Evolutionary conservation across 106 monocot species (phyloP).

Genomic region (Dendrobium huoshanense): DNA sequence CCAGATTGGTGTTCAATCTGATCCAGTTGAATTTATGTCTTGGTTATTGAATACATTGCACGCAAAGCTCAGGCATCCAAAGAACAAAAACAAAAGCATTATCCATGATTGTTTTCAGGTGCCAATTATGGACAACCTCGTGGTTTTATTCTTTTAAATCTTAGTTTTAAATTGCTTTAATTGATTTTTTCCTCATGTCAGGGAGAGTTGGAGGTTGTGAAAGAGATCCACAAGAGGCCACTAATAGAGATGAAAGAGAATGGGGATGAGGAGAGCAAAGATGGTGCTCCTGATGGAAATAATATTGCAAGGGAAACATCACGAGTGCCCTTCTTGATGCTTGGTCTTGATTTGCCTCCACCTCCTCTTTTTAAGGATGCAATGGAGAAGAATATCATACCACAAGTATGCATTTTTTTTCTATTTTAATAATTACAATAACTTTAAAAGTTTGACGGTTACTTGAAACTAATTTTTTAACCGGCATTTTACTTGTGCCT

Average conservation of each 20-base stretch:
- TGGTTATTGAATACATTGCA: conserved; percentile 94
- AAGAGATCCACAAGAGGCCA: conserved; percentile 66
- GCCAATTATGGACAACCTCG: not conserved
- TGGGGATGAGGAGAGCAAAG: conserved; percentile 38
- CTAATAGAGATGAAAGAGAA: conserved; percentile 59
- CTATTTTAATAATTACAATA: not conserved
- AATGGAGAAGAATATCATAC: conserved; percentile 99
- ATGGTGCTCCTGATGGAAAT: conserved; percentile 9
- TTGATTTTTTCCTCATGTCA: conserved; percentile 18
- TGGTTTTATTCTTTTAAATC: conserved; percentile 8
- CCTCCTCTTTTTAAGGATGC: conserved; percentile 98
- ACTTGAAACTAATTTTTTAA: not conserved
- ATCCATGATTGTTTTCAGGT: conserved; percentile 97
- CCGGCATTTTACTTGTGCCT: no score
- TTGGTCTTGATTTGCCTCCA: conserved; percentile 95
- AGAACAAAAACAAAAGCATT: conserved; percentile 71
- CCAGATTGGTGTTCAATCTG: conserved; percentile 94
- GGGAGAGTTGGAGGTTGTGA: conserved; percentile 97
- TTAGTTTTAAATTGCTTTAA: conserved; percentile 6
- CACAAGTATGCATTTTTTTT: conserved; percentile 52
- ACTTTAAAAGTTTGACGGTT: not conserved
- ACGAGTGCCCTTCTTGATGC: conserved; percentile 80
- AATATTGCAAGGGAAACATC: conserved; percentile 65
- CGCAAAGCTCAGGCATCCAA: conserved; percentile 60
- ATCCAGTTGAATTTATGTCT: conserved; percentile 99